Percentiles rank a stretch among this genome's conserved stretches.
Conservation (phyloP, 306 rosid species). For the Nissolia schottii region DNA sequence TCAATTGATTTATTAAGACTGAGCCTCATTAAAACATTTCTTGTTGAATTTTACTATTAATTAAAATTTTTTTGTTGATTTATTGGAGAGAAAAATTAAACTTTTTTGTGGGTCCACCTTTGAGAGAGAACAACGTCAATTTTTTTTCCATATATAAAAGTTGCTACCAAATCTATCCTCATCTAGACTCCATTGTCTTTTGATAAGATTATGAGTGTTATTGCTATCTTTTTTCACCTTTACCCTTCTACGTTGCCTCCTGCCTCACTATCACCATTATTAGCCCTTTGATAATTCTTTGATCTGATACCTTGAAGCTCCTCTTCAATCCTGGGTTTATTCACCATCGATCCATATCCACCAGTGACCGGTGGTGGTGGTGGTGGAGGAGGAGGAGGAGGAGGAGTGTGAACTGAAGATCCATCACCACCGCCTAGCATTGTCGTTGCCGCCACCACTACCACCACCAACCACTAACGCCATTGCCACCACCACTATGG, state of each 20-base stretch:
- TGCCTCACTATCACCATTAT: not conserved
- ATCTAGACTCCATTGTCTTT: slow-evolving; percentile 51
- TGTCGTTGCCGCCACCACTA: too few relatives aligned
- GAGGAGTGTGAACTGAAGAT: not conserved
- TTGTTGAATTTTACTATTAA: too few relatives aligned
- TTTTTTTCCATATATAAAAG: not conserved
- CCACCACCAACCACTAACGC: too few relatives aligned
- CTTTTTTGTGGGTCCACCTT: too few relatives aligned
- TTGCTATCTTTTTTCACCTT: not conserved
- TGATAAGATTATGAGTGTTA: slow-evolving; percentile 16
- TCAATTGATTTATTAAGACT: too few relatives aligned
- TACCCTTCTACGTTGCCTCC: not conserved
- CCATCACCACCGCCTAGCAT: too few relatives aligned
- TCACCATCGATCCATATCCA: not conserved
- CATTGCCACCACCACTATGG: too few relatives aligned
- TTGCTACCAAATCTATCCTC: slow-evolving; percentile 47
- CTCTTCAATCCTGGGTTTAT: not conserved
- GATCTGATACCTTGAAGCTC: slow-evolving; percentile 10
- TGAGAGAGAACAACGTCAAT: not conserved
- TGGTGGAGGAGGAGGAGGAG: not conserved
- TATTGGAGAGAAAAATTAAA: too few relatives aligned
- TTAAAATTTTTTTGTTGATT: too few relatives aligned
- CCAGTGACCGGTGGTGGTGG: not conserved
- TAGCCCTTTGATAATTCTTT: not conserved
- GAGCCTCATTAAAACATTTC: too few relatives aligned